Evolutionary conservation across 441 rosid genomes (phyloP).

Genomic region (Aleurites moluccanus): DNA sequence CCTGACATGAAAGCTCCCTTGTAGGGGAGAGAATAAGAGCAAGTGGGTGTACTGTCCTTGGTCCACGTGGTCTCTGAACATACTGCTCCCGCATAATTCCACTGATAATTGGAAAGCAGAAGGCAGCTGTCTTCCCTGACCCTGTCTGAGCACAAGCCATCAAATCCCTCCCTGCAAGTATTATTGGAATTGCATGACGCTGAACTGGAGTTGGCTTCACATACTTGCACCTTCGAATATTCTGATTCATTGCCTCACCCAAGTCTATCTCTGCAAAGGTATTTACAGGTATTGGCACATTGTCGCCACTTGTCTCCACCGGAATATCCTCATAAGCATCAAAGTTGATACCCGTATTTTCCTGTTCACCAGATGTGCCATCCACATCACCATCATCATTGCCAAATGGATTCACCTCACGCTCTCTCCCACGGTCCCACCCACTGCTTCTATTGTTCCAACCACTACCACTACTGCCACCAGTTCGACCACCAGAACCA

Average conservation of each 20-base stretch:
- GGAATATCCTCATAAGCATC: conserved; percentile 94
- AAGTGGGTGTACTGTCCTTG: conserved; percentile 69
- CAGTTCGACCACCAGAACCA: conserved; percentile 31
- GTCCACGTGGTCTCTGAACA: conserved; percentile 69
- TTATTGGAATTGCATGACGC: conserved; percentile 83
- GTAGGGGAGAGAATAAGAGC: conserved; percentile 89
- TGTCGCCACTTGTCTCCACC: conserved; percentile 81
- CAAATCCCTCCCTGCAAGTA: conserved; percentile 72
- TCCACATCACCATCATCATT: conserved; percentile 45
- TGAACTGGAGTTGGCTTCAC: conserved; percentile 93
- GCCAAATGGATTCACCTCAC: conserved; percentile 78
- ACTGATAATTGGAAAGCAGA: conserved; percentile 86
- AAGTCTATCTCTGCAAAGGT: conserved; percentile 85
- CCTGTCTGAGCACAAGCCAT: conserved; percentile 99
- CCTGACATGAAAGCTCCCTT: conserved; percentile 85
- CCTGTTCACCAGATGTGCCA: conserved; percentile 47
- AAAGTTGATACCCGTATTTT: conserved; percentile 74
- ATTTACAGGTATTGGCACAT: conserved; percentile 76
- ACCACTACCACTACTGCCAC: conserved; percentile 40
- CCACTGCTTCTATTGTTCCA: conserved; percentile 52
- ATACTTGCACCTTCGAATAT: conserved; percentile 81
- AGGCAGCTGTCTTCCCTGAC: conserved; percentile 93
- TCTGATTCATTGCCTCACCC: conserved; percentile 70
- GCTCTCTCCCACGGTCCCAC: conserved; percentile 54
- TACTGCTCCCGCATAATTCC: conserved; percentile 66